Percentiles rank a stretch among this genome's conserved stretches.
These are phyloP conservation scores for Phytophthora nicotianae DNA, from an alignment of 352 stramenopile species.

Conservation along the genomic window DNA sequence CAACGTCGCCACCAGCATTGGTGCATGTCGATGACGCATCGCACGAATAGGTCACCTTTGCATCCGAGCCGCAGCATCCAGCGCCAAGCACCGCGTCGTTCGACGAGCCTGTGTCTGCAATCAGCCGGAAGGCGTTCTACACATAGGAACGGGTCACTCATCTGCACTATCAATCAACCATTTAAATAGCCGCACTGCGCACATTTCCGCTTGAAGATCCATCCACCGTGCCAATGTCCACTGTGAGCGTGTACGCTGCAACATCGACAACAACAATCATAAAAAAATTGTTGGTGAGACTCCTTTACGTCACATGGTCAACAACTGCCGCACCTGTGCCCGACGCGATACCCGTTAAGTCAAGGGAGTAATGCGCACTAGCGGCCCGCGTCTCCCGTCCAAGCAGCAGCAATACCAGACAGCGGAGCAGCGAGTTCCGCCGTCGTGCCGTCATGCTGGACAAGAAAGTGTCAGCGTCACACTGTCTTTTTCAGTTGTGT, in stretches of 20 bases:
- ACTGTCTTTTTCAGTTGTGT: conserved; percentile 4
- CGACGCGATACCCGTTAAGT: conserved; percentile 50
- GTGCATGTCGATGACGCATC: conserved; percentile 66
- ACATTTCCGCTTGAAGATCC: conserved; percentile 33
- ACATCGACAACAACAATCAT: conserved; percentile 5
- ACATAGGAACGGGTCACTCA: neutral
- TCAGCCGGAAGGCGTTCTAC: conserved; percentile 77
- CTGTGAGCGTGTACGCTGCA: conserved; percentile 45
- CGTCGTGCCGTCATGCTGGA: conserved; percentile 16
- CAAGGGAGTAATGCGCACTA: conserved; percentile 46
- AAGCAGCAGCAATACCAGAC: conserved; percentile 26
- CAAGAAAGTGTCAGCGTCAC: conserved; percentile 3
- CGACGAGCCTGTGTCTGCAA: conserved; percentile 85
- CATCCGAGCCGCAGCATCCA: conserved; percentile 58
- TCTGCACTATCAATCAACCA: neutral
- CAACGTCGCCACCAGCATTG: conserved; percentile 22
- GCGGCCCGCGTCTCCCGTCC: conserved; percentile 10
- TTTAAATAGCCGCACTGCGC: neutral
- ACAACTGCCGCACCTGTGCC: conserved; percentile 36
- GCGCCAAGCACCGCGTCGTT: conserved; percentile 74
- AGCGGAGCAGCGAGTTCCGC: conserved; percentile 23
- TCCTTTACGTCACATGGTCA: conserved; percentile 16
- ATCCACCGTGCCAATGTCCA: conserved; percentile 39
- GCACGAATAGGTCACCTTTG: conserved; percentile 68
- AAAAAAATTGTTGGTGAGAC: conserved; percentile 3